phyloP scores from a whole-genome alignment of 2,329 filamentous ascomycete species.

The Thielaviopsis punctulata region DNA sequence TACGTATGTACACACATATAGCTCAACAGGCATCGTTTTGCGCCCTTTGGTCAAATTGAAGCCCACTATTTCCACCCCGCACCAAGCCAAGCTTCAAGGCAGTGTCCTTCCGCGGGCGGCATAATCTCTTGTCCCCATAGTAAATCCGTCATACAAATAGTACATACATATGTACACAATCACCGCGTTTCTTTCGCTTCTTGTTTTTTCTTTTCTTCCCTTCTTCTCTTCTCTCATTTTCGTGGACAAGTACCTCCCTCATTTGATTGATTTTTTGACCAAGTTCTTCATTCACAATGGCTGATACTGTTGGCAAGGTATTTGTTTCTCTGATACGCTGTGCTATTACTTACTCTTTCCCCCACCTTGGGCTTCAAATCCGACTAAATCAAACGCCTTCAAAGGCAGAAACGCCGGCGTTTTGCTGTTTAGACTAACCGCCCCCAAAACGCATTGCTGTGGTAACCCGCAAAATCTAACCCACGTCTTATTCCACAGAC shows the following conservation, averaged over 20 bases:
- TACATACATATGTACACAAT: no score
- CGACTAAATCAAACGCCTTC: neutral
- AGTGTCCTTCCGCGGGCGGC: neutral
- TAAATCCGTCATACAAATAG: no score
- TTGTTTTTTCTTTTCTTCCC: neutral
- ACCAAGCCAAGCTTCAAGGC: neutral
- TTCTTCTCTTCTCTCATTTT: neutral
- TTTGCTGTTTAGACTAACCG: neutral
- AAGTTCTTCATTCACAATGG: constrained; percentile 6
- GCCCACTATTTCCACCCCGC: neutral
- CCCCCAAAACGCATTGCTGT: neutral
- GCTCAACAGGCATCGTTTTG: no score
- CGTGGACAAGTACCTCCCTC: neutral
- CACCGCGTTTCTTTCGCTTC: neutral
- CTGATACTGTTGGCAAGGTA: constrained; percentile 12
- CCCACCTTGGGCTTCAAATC: neutral
- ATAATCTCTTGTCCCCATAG: no score
- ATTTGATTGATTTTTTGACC: neutral
- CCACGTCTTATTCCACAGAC: constrained; percentile 35
- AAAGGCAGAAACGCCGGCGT: neutral
- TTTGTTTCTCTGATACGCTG: neutral
- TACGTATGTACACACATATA: no score
- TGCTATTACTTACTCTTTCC: neutral
- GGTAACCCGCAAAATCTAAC: neutral
- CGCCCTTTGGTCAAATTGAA: no score